These are phyloP conservation scores for Geotrichum fermentans DNA, from an alignment of 1,139 yeast genomes.

Conservation along the genomic window DNA sequence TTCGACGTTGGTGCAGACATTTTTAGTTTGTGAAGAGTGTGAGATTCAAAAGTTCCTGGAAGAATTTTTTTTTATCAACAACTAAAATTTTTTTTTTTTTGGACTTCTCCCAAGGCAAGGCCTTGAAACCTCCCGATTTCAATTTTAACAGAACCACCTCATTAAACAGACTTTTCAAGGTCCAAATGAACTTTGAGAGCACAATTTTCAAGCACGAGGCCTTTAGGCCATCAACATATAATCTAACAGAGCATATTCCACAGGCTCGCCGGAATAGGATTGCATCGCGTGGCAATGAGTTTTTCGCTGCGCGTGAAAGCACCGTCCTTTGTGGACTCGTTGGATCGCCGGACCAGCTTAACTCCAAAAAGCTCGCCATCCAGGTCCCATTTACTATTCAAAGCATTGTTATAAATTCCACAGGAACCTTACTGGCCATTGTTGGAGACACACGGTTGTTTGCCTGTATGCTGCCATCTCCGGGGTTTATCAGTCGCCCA, in stretches of 20 bases:
- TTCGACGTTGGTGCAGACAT: conserved; percentile 76
- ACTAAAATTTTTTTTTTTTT: conserved; percentile 1
- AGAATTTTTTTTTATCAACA: background rate
- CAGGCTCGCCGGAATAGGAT: conserved; percentile 6
- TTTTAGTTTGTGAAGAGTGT: background rate
- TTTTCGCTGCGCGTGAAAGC: conserved; percentile 32
- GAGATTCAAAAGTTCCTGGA: background rate
- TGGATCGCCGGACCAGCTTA: conserved; percentile 14
- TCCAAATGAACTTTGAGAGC: background rate
- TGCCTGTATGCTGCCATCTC: conserved; percentile 34
- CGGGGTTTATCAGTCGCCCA: conserved; percentile 31
- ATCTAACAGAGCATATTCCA: background rate
- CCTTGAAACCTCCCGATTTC: background rate
- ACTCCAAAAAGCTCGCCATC: conserved; percentile 28
- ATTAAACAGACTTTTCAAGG: background rate
- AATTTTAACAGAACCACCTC: background rate
- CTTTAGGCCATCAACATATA: background rate
- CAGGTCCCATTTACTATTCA: conserved; percentile 32
- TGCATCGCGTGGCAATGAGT: conserved; percentile 27
- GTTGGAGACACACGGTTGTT: conserved; percentile 38
- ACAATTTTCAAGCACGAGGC: background rate
- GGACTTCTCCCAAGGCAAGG: conserved; percentile 3
- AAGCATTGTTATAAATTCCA: conserved; percentile 37
- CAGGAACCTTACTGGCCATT: conserved; percentile 43
- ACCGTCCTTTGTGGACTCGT: conserved; percentile 32